Evolutionary conservation across 129 eudicot genomes (phyloP), one percentile per base, ranked within the genome.

Genomic region (Chrysanthemum lavandulifolium): DNA sequence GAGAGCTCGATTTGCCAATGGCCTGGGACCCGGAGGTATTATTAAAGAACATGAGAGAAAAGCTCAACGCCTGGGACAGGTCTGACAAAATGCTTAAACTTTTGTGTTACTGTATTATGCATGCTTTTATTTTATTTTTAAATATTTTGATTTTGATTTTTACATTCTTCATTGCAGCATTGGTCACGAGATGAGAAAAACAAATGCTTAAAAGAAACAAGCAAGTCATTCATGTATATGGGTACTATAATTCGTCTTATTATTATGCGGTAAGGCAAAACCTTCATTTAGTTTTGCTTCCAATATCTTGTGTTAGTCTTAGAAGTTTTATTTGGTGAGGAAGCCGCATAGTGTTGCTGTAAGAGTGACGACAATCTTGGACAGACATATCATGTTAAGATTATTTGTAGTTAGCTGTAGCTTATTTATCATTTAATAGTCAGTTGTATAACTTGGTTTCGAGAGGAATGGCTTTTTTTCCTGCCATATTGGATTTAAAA

Each of bases 1-100:
- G 77, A 80, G 88, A 85, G 75, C 67, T 92, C 33, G 82, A 77
- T 89, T 70, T 87, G 77, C 76, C 58, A 15, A 27, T 92, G 98
- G 98, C 92, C 85, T 2, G 95, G 90, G 87, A 92, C 82, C 88
- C 82, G 8, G 82, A 84, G 72, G 92, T 83, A 73, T 72, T 87
- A 72, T 60, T 92, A 63, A 89, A 72, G 72, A 89, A 81, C 23
- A 89, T 87, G 73, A 82, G 92, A 52, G 87, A 85, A 66, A 92
- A 85, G 56, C 88, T 92, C 45, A 92, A 92, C 73, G 88, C 81
- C 86, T 92, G 43, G 88, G 83, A 76, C 84, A 92, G 96, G 98
- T 87, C 40, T 57, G 15, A 2, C 11, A 19, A 36, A 47, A 48
- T 33, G 8, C 2, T 7, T 33, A n/a, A 9, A n/a, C 2, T 4